A percentile compares a stretch with the other conserved stretches of the same genome.
Evolutionary conservation across 2,329 filamentous ascomycete species (phyloP).

Genomic region (Aspergillus sojae): DNA sequence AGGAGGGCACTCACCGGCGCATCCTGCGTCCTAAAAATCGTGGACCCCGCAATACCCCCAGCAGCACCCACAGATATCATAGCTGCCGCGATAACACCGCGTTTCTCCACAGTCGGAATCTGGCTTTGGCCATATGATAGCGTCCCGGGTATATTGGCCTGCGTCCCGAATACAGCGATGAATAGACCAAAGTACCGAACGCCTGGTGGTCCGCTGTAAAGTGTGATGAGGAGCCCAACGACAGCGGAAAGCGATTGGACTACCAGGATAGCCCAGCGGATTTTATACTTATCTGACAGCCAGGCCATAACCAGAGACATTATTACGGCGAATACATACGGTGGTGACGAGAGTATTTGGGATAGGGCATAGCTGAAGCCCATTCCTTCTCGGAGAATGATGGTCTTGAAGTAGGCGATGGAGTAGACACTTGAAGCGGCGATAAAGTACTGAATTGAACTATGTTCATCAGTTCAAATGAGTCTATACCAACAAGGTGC

Average conservation of each 20-base stretch:
- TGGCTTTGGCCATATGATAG: background rate
- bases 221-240: background rate
- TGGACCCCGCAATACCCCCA: background rate
- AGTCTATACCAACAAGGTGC: background rate
- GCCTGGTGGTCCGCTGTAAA: background rate
- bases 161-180: background rate
- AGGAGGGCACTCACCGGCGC: background rate
- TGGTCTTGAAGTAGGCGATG: slow-evolving; percentile 42
- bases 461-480: background rate
- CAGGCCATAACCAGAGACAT: slow-evolving; percentile 32
- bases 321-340: slow-evolving; percentile 40
- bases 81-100: background rate
- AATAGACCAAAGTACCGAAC: background rate
- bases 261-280: background rate
- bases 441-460: background rate
- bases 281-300: slow-evolving; percentile 17
- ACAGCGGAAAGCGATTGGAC: background rate
- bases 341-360: slow-evolving; percentile 37
- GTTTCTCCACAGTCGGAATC: background rate
- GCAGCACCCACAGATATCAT: background rate
- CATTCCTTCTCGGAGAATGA: slow-evolving; percentile 40
- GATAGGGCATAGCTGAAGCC: slow-evolving; percentile 36
- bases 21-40: background rate
- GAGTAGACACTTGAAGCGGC: slow-evolving; percentile 26
- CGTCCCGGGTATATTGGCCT: background rate